Evolutionary conservation across 2,329 filamentous ascomycete genomes (phyloP).

Genomic region (Colletotrichum trifolii): DNA sequence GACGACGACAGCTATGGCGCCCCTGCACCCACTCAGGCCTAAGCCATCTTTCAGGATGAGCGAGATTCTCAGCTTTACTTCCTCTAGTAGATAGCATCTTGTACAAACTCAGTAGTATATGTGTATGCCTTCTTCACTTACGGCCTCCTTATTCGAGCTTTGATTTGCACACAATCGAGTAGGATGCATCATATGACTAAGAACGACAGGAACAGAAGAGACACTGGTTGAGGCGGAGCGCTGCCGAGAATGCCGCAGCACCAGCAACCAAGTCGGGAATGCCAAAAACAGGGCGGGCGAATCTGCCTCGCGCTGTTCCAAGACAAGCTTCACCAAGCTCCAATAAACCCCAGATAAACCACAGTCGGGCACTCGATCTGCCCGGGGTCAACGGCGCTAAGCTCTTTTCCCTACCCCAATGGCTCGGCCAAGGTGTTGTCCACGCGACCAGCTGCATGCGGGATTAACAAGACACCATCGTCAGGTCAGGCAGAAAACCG

Average conservation of each 20-base stretch:
- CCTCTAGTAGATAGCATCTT: too few relatives aligned
- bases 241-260: not conserved
- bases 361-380: not conserved
- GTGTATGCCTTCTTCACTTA: too few relatives aligned
- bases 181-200: too few relatives aligned
- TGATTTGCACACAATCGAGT: too few relatives aligned
- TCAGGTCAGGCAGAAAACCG: not conserved
- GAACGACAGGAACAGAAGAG: too few relatives aligned
- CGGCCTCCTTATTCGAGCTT: too few relatives aligned
- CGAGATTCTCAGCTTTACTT: too few relatives aligned
- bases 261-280: too few relatives aligned
- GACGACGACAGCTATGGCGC: too few relatives aligned
- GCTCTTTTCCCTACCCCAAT: not conserved
- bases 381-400: slow-evolving; percentile 8
- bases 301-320: slow-evolving; percentile 16
- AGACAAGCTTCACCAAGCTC: slow-evolving; percentile 1
- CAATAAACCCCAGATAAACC: not conserved
- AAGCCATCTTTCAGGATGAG: too few relatives aligned
- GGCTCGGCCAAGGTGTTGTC: not conserved
- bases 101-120: too few relatives aligned
- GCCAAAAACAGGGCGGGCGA: slow-evolving; percentile 16
- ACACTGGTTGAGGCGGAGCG: slow-evolving; percentile 8
- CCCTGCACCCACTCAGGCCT: too few relatives aligned
- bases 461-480: slow-evolving; percentile 5
- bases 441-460: slow-evolving; percentile 11